phyloP scores from a whole-genome alignment of 106 monocot genomes.

The Alisma plantagoaquatica region DNA sequence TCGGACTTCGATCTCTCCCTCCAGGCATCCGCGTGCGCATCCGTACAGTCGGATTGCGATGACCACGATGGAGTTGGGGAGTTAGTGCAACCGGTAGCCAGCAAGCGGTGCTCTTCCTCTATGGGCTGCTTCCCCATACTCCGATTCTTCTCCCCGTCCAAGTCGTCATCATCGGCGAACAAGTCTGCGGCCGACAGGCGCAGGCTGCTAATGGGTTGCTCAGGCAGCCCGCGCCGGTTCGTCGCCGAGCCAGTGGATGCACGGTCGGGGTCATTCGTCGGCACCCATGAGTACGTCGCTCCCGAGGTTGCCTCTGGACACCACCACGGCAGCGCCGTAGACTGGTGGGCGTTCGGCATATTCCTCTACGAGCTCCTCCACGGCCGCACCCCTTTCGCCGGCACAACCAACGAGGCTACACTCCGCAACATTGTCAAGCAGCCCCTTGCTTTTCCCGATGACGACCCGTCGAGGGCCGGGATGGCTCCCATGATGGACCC shows the following conservation, averaged over 20 bases:
- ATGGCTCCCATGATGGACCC: too few relatives aligned
- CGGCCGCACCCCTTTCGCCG: slow-evolving; percentile 72
- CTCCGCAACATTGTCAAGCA: slow-evolving; percentile 56
- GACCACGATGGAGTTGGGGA: too few relatives aligned
- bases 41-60: too few relatives aligned
- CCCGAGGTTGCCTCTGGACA: slow-evolving; percentile 67
- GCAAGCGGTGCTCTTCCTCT: slow-evolving; percentile 31
- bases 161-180: not conserved
- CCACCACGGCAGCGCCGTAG: slow-evolving; percentile 59
- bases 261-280: slow-evolving; percentile 68
- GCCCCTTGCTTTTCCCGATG: slow-evolving; percentile 37
- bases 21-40: too few relatives aligned
- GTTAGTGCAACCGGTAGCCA: too few relatives aligned
- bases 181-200: not conserved
- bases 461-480: not conserved
- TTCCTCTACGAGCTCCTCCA: slow-evolving; percentile 74
- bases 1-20: slow-evolving; percentile 97
- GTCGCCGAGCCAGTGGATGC: slow-evolving; percentile 69
- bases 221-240: slow-evolving; percentile 16
- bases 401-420: slow-evolving; percentile 43
- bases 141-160: not conserved
- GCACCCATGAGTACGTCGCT: slow-evolving; percentile 88
- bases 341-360: slow-evolving; percentile 94
- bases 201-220: not conserved
- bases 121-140: slow-evolving; percentile 10